phyloP scores from a whole-genome alignment of 2,329 filamentous ascomycete species.

The Colletotrichum abscissum region DNA sequence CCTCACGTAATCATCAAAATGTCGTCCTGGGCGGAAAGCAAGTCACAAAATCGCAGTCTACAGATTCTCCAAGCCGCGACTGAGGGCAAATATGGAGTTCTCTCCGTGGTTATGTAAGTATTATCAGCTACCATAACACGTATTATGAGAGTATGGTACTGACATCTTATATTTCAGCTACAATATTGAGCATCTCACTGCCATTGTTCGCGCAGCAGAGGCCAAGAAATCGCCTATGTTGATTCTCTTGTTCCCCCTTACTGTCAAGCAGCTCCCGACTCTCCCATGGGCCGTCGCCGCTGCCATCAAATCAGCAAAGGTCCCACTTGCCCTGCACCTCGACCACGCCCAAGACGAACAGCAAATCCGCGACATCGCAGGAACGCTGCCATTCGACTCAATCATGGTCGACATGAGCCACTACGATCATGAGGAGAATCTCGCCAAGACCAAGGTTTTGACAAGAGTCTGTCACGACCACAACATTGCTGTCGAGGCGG shows the following conservation, averaged over 20 bases:
- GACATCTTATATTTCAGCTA: conserved; percentile 70
- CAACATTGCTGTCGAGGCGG: conserved; percentile 75
- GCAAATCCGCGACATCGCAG: conserved; percentile 64
- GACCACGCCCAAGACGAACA: conserved; percentile 74
- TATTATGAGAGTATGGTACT: not conserved
- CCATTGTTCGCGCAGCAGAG: conserved; percentile 75
- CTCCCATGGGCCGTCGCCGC: conserved; percentile 67
- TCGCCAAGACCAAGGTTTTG: conserved; percentile 70
- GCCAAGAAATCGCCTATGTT: conserved; percentile 72
- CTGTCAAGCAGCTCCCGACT: conserved; percentile 23
- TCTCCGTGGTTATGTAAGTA: conserved; percentile 59
- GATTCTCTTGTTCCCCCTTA: conserved; percentile 70
- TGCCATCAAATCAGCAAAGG: conserved; percentile 21
- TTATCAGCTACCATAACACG: not conserved
- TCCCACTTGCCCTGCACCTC: conserved; percentile 61
- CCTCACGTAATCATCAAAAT: not conserved
- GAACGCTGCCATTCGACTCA: conserved; percentile 70
- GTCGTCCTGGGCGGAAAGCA: conserved; percentile 23
- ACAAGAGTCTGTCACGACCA: conserved; percentile 70
- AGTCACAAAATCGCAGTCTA: conserved; percentile 28
- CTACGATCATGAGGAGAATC: conserved; percentile 77
- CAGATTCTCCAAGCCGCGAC: conserved; percentile 63
- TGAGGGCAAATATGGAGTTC: conserved; percentile 65
- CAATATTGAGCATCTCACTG: conserved; percentile 78
- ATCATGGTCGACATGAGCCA: conserved; percentile 86